Evolutionary conservation across 495 filamentous ascomycete genomes (phyloP), one percentile per base, ranked within the genome.

Genomic region (Hypoxylon cercidicola): DNA sequence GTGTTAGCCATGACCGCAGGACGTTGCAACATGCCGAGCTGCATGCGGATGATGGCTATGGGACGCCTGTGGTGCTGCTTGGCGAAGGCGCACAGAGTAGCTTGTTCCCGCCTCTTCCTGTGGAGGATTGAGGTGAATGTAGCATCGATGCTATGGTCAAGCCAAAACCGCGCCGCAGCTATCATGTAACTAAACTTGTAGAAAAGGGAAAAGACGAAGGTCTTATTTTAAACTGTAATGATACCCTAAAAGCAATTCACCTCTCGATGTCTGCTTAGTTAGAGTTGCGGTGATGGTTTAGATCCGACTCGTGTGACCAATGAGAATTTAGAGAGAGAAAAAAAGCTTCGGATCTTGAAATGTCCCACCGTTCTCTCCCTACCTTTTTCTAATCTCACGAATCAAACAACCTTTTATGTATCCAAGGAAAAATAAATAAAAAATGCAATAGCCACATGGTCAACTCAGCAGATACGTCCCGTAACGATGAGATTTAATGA

Each of bases 1-100:
- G 90, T 9, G 93, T 98, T 15, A 77, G 79, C n/a, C 69, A 71
- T 12, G 82, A 85, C 41, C 81, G 81, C 66, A 81, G 89, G 58
- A 75, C 81, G 59, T 80, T 89, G 71, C 72, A 80, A 55, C 72
- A 87, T 81, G 81, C 87, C 25, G 48, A 72, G 67, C 59, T 85
- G 12, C 86, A 85, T 4, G 77, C 66, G 37, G 94, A 99, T 78
- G 65, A 74, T 41, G 76, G 77, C 6, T 98, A 96, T 76, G 95
- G 93, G 4, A 68, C 61, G 11, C 64, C 79, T 1, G 64, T 70
- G 35, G 68, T 75, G 23, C 67, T 78, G 4, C 49, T 85, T 4
- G 80, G 81, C 30, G 76, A 71, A 35, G 76, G 82, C 21, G 84
- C 57, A 68, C 87, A 59, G 15, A 56, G 63, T 16, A 69, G 64